phyloP scores from a whole-genome alignment of 2,329 filamentous ascomycete genomes.

The Colletotrichum sp. region DNA sequence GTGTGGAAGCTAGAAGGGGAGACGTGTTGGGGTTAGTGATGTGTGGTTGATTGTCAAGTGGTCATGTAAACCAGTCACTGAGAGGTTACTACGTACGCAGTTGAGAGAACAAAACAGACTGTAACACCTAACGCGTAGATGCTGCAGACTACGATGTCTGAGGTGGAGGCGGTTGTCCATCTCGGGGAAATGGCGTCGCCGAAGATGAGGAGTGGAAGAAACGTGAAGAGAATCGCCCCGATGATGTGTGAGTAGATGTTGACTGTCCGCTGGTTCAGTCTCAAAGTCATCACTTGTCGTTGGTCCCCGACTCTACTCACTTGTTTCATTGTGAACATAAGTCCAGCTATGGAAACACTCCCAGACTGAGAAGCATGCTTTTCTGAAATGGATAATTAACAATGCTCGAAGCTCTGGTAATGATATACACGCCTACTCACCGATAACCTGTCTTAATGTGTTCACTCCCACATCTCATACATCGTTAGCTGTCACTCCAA shows the following conservation, averaged over 20 bases:
- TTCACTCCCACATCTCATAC: constrained; percentile 3
- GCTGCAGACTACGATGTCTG: constrained; percentile 46
- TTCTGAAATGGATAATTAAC: neutral
- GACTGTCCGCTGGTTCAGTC: constrained; percentile 30
- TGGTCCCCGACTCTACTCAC: neutral
- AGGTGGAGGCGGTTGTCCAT: constrained; percentile 36
- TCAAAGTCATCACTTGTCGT: neutral
- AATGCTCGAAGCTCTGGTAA: neutral
- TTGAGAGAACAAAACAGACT: constrained; percentile 50
- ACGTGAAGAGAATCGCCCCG: constrained; percentile 43
- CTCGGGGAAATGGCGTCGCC: constrained; percentile 37
- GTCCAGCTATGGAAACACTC: neutral
- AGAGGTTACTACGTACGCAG: constrained; percentile 33
- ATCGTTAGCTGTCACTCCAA: neutral
- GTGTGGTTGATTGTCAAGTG: neutral
- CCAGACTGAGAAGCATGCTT: neutral
- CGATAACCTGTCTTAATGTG: constrained; percentile 11
- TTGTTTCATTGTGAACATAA: constrained; percentile 11
- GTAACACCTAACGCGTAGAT: constrained; percentile 49
- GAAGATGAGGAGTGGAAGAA: constrained; percentile 41
- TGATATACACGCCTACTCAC: neutral
- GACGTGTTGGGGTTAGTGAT: accelerated
- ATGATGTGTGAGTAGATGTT: constrained; percentile 53
- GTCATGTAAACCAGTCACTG: accelerated
- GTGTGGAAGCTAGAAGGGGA: constrained; percentile 54